Evolutionary conservation across 805 yeast genomes (phyloP).

Genomic region (Candida insectalens): DNA sequence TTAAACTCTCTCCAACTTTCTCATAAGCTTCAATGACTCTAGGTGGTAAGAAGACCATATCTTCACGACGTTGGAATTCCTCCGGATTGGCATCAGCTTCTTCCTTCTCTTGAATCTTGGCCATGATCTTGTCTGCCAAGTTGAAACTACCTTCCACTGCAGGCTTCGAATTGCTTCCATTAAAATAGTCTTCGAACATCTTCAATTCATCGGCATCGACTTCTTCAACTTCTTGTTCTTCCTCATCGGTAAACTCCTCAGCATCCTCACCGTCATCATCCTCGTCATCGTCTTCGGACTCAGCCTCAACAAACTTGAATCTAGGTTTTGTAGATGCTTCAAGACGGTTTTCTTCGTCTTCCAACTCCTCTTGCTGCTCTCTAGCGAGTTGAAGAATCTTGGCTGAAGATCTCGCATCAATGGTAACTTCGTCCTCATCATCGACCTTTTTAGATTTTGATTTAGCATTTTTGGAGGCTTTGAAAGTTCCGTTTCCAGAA

Average conservation of each 20-base stretch:
- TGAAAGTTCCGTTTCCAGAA: constrained; percentile 64
- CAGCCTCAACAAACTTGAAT: constrained; percentile 24
- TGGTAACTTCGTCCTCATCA: constrained; percentile 49
- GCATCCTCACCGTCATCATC: constrained; percentile 44
- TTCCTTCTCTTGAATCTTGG: constrained; percentile 65
- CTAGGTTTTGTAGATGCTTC: constrained; percentile 18
- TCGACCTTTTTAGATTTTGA: constrained; percentile 12
- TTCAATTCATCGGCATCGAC: constrained; percentile 78
- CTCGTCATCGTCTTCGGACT: constrained; percentile 23
- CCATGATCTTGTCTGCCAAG: constrained; percentile 90
- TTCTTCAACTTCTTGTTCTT: constrained; percentile 43
- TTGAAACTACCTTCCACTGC: constrained; percentile 28
- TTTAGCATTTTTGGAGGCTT: constrained; percentile 20
- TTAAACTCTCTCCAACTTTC: constrained; percentile 78
- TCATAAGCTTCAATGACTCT: constrained; percentile 93
- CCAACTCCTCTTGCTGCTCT: constrained; percentile 88
- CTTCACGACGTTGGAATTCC: constrained; percentile 33
- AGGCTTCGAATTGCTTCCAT: background rate
- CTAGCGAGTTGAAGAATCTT: constrained; percentile 82
- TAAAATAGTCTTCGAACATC: constrained; percentile 67
- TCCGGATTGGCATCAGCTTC: constrained; percentile 13
- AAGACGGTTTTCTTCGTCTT: constrained; percentile 45
- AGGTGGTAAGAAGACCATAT: constrained; percentile 85
- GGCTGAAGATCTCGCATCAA: constrained; percentile 77
- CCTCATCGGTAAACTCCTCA: constrained; percentile 26